phyloP scores from a whole-genome alignment of 164 flowering plant genomes.

The Chimonanthus salicifolius region DNA sequence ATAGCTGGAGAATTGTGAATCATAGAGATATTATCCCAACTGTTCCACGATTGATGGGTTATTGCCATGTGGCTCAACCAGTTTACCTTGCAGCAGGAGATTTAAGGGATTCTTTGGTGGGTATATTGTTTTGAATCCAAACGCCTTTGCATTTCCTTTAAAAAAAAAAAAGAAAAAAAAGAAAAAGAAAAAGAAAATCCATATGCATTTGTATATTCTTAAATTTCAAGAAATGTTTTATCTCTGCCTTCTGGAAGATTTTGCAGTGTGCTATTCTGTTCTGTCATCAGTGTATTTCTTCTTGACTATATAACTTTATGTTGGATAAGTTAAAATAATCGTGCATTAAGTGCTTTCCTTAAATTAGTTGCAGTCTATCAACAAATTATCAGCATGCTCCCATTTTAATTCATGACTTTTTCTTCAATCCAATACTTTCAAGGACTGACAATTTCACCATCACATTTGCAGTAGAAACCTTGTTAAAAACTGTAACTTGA shows the following conservation, averaged over 20 bases:
- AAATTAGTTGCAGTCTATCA: background rate
- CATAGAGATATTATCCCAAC: constrained; percentile 97
- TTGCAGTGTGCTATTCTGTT: background rate
- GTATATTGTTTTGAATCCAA: constrained; percentile 15
- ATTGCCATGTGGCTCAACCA: constrained; percentile 95
- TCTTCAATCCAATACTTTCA: background rate
- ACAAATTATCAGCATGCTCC: background rate
- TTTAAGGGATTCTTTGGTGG: constrained; percentile 44
- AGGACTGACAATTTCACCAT: background rate
- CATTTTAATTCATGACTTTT: background rate
- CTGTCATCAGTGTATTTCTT: background rate
- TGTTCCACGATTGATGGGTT: constrained; percentile 96
- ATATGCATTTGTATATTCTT: background rate
- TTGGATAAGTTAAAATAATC: background rate
- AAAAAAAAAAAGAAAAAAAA: too few species aligned
- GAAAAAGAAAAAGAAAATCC: background rate
- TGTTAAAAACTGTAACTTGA: background rate
- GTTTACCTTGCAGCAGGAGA: constrained; percentile 77
- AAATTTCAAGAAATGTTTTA: background rate
- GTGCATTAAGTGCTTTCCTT: background rate
- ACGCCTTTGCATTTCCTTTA: too few species aligned
- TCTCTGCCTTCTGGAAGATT: background rate
- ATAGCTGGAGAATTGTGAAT: constrained; percentile 97
- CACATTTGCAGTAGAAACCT: background rate
- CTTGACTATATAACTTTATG: too few species aligned